phyloP scores from a whole-genome alignment of 108 stramenopile species.

The Conticribra weissflogii region DNA sequence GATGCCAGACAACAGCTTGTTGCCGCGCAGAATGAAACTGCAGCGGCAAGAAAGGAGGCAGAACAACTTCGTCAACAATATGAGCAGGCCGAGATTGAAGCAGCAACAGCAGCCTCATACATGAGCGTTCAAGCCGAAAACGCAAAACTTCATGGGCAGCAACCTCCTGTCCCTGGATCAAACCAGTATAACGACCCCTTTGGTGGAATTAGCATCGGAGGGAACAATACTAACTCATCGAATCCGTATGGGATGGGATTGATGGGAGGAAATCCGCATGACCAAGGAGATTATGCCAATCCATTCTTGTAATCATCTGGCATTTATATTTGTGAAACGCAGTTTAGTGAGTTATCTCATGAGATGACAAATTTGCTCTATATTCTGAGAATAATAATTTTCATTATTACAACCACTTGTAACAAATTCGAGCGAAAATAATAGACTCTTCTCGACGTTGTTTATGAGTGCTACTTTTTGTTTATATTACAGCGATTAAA shows the following conservation, averaged over 20 bases:
- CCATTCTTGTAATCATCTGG: constrained; percentile 18
- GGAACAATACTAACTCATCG: neutral
- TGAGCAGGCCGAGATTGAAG: constrained; percentile 80
- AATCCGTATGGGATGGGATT: constrained; percentile 28
- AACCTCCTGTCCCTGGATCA: constrained; percentile 4
- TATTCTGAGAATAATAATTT: neutral
- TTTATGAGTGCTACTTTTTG: too few species aligned
- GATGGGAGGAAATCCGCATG: constrained; percentile 21
- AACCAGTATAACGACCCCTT: constrained; percentile 23
- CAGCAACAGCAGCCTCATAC: constrained; percentile 72
- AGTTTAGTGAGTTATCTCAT: too few species aligned
- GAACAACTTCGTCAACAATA: constrained; percentile 64
- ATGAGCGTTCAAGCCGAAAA: constrained; percentile 25
- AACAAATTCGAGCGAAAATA: neutral
- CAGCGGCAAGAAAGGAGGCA: constrained; percentile 55
- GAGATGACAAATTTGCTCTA: too few species aligned
- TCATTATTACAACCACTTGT: neutral
- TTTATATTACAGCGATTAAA: too few species aligned
- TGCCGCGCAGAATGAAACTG: constrained; percentile 61
- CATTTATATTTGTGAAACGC: neutral
- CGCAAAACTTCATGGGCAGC: constrained; percentile 2
- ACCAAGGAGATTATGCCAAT: constrained; percentile 41
- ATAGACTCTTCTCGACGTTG: too few species aligned
- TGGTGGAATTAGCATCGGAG: constrained; percentile 1
- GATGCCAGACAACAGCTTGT: constrained; percentile 59